Evolutionary conservation across 495 filamentous ascomycete species (phyloP).

Genomic region (Delitschia confertaspora): DNA sequence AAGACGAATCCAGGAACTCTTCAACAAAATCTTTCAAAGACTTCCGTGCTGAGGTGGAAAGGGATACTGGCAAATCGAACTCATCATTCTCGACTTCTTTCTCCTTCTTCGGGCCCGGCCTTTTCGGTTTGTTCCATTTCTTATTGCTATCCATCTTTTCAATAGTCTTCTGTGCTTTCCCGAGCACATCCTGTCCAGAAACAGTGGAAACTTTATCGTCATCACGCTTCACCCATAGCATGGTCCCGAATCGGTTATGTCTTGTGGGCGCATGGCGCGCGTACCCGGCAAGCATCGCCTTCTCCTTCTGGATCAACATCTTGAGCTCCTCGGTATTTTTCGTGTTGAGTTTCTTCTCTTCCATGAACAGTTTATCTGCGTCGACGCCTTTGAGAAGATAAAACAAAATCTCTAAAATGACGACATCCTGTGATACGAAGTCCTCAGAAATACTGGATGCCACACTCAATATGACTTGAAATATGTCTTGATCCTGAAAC

Average conservation of each 20-base stretch:
- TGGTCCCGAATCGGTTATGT: constrained; percentile 92
- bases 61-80: constrained; percentile 60
- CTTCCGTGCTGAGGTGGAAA: constrained; percentile 59
- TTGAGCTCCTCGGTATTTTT: constrained; percentile 65
- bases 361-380: constrained; percentile 75
- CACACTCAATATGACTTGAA: constrained; percentile 72
- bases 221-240: constrained; percentile 91
- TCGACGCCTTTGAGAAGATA: constrained; percentile 87
- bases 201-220: constrained; percentile 71
- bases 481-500: constrained; percentile 82
- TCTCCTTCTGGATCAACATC: constrained; percentile 66
- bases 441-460: constrained; percentile 88
- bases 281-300: constrained; percentile 67
- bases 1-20: constrained; percentile 89
- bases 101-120: constrained; percentile 50
- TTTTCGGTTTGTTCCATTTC: constrained; percentile 73
- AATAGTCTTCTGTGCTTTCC: constrained; percentile 61
- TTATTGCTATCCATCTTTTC: constrained; percentile 86
- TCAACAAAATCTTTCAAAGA: constrained; percentile 77
- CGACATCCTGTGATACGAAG: constrained; percentile 77
- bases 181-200: constrained; percentile 75
- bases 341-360: constrained; percentile 56
- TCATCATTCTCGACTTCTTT: constrained; percentile 56
- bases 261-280: constrained; percentile 72
- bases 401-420: constrained; percentile 82